Evolutionary conservation across 345 rosid genomes (phyloP).

Genomic region (Zanthoxylum bungeanum): DNA sequence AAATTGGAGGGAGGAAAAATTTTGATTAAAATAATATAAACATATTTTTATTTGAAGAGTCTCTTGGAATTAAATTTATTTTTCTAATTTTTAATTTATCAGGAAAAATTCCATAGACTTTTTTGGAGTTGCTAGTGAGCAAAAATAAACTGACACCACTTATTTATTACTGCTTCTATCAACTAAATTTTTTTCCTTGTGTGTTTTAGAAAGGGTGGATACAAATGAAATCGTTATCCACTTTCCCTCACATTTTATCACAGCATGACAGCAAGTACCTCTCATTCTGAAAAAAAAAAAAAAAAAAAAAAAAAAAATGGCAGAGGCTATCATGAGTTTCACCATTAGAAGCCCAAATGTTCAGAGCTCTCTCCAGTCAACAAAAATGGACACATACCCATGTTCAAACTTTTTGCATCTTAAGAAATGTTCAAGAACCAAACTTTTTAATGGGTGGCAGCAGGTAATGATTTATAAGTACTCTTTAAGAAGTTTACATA

Average conservation of each 20-base stretch:
- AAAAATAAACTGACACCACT: too few relatives aligned
- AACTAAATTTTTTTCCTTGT: too few relatives aligned
- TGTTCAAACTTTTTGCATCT: conserved; percentile 32
- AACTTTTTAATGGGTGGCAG: conserved; percentile 25
- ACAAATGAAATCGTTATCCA: conserved; percentile 49
- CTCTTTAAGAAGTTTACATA: too few relatives aligned
- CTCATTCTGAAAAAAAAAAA: too few relatives aligned
- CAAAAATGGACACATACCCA: conserved; percentile 24
- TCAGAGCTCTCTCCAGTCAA: conserved; percentile 18
- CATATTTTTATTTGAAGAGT: too few relatives aligned
- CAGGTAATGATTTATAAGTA: conserved; percentile 38
- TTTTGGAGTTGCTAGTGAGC: too few relatives aligned
- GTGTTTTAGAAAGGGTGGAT: conserved; percentile 33
- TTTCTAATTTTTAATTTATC: too few relatives aligned
- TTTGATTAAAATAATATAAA: too few relatives aligned
- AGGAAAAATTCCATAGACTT: too few relatives aligned
- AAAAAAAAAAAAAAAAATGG: conserved; percentile 47
- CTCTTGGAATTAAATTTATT: too few relatives aligned
- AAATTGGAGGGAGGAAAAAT: too few relatives aligned
- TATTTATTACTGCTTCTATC: too few relatives aligned
- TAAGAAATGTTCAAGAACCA: conserved; percentile 35
- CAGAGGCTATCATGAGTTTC: conserved; percentile 50
- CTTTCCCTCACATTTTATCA: not conserved
- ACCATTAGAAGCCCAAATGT: conserved; percentile 33
- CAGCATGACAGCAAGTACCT: not conserved